These are phyloP conservation scores for Mrakiaceae sp. DNA, from an alignment of 1,284 basidiomycete species.

Conservation along the genomic window DNA sequence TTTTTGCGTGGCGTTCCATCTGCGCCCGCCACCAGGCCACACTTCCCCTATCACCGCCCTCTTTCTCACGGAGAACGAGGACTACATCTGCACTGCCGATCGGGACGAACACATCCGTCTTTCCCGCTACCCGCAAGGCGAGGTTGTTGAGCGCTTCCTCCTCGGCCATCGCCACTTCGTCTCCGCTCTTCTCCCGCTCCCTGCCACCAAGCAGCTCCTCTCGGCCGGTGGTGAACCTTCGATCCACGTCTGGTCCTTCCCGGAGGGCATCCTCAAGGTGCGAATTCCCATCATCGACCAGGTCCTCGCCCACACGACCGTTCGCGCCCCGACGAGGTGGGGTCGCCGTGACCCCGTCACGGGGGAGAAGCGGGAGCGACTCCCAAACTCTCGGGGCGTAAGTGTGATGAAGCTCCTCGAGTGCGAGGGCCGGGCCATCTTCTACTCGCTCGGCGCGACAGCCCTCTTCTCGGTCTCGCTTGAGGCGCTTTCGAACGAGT, in stretches of 20 bases:
- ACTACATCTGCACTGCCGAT: constrained; percentile 72
- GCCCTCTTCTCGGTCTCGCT: constrained; percentile 30
- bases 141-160: constrained; percentile 70
- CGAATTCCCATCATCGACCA: constrained; percentile 47
- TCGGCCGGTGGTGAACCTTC: constrained; percentile 75
- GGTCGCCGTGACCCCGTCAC: constrained; percentile 21
- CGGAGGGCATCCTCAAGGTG: constrained; percentile 42
- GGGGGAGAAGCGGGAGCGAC: constrained; percentile 19
- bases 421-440: constrained; percentile 26
- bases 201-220: constrained; percentile 42
- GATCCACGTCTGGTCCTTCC: constrained; percentile 72
- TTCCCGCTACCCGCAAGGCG: constrained; percentile 76
- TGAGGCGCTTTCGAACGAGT: constrained; percentile 9
- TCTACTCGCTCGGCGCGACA: constrained; percentile 31
- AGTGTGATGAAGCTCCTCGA: constrained; percentile 30
- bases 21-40: constrained; percentile 41
- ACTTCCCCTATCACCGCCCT: constrained; percentile 68
- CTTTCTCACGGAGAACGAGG: constrained; percentile 53
- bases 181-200: constrained; percentile 61
- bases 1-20: not conserved
- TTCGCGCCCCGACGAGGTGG: constrained; percentile 34
- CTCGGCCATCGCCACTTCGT: constrained; percentile 74
- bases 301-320: constrained; percentile 52
- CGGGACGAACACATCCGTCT: constrained; percentile 85
- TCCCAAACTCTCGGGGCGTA: constrained; percentile 31